A percentile compares a stretch with the other conserved stretches of the same genome.
These are phyloP conservation scores for Nicotiana tomentosiformis DNA, from an alignment of 257 asterid species.

Conservation along the genomic window DNA sequence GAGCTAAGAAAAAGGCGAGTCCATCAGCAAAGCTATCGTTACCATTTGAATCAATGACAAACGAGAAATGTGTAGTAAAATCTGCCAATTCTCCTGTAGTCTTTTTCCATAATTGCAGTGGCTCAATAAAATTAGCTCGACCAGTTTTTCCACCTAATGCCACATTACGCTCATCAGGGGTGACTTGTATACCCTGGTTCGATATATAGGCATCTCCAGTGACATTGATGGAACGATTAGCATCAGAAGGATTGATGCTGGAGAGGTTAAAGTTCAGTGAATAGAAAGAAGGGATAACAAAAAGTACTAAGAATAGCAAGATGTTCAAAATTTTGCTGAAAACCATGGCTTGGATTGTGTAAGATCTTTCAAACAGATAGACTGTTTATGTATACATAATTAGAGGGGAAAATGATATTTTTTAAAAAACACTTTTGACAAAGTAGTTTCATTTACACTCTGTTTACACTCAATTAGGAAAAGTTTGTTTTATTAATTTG, in stretches of 20 bases:
- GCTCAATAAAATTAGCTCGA: constrained; percentile 17
- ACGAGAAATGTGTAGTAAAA: constrained; percentile 26
- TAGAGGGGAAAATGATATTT: neutral
- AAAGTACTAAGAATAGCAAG: neutral
- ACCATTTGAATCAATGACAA: constrained; percentile 18
- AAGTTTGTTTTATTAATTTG: neutral
- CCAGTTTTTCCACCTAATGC: neutral
- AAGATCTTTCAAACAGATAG: neutral
- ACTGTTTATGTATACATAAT: neutral
- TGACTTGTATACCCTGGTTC: constrained; percentile 27
- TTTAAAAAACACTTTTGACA: neutral
- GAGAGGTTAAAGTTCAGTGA: constrained; percentile 27
- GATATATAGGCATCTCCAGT: constrained; percentile 24
- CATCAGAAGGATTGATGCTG: neutral
- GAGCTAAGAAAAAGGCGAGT: constrained; percentile 28
- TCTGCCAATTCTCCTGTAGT: constrained; percentile 16
- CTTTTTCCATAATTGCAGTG: constrained; percentile 22
- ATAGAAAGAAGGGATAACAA: constrained; percentile 4
- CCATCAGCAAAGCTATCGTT: constrained; percentile 9
- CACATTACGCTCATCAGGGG: constrained; percentile 13
- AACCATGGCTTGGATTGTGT: neutral
- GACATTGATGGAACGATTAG: neutral
- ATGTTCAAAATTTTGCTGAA: neutral
- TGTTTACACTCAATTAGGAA: neutral
- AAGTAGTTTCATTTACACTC: neutral